These are phyloP conservation scores for Jatropha podagrica DNA, from an alignment of 441 rosid genomes.

Conservation along the genomic window DNA sequence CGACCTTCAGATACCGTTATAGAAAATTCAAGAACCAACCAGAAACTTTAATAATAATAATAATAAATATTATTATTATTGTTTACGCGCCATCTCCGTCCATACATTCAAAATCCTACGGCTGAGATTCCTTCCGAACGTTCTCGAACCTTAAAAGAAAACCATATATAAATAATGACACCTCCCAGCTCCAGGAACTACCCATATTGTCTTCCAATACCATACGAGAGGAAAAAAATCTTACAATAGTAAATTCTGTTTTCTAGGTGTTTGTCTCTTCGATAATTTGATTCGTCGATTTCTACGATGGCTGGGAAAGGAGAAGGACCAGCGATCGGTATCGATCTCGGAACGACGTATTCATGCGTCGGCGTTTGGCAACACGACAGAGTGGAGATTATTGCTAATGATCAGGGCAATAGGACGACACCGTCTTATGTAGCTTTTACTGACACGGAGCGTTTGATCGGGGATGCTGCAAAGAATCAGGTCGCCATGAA, in stretches of 20 bases:
- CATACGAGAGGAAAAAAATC: neutral
- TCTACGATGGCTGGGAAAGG: constrained; percentile 39
- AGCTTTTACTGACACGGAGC: constrained; percentile 52
- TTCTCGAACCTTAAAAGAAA: neutral
- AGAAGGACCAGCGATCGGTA: constrained; percentile 58
- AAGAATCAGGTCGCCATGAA: constrained; percentile 59
- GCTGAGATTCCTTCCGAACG: neutral
- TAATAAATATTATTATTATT: neutral
- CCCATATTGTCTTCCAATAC: neutral
- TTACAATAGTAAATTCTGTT: neutral
- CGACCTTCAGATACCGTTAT: neutral
- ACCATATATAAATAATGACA: neutral
- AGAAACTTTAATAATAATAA: neutral
- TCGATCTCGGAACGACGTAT: constrained; percentile 58
- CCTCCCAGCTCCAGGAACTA: neutral
- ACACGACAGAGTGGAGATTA: constrained; percentile 61
- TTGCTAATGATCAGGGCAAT: constrained; percentile 58
- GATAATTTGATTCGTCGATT: neutral
- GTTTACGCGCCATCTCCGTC: no score
- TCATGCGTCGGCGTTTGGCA: constrained; percentile 62
- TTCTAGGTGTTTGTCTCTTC: neutral
- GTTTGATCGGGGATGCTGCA: constrained; percentile 48
- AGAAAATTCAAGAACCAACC: constrained; percentile 11
- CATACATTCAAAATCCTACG: neutral
- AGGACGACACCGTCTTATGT: constrained; percentile 60